Conservation (phyloP, 1,284 basidiomycete species). For the Leccinum proximum region DNA sequence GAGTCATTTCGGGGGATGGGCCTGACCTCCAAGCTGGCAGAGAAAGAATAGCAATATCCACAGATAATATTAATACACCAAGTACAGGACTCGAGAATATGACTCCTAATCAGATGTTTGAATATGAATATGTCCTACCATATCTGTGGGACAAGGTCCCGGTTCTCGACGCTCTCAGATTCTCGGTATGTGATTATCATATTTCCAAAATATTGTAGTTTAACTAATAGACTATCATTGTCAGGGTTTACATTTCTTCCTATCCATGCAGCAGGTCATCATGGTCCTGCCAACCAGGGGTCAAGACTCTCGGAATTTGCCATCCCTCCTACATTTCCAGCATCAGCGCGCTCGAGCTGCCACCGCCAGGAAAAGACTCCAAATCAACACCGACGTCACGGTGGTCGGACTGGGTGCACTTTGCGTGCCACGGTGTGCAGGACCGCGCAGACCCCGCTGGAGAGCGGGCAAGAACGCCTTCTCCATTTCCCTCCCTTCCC, state of each 20-base stretch:
- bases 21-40: too few relatives aligned
- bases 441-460: too few relatives aligned
- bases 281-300: background rate
- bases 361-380: background rate
- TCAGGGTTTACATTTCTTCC: conserved; percentile 13
- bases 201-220: background rate
- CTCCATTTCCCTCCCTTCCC: too few relatives aligned
- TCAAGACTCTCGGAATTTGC: conserved; percentile 13
- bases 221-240: background rate
- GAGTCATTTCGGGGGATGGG: background rate
- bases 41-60: too few relatives aligned
- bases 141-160: conserved; percentile 10
- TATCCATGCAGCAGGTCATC: conserved; percentile 15
- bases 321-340: conserved; percentile 14
- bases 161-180: conserved; percentile 4
- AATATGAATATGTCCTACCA: too few relatives aligned
- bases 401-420: background rate
- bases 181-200: conserved; percentile 8
- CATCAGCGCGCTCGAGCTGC: conserved; percentile 6
- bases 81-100: too few relatives aligned
- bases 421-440: background rate
- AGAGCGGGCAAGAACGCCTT: too few relatives aligned
- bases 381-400: background rate
- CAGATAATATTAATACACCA: too few relatives aligned
- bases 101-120: too few relatives aligned